Conservation (phyloP, 345 rosid genomes). For the Anastatica hierochuntica region DNA sequence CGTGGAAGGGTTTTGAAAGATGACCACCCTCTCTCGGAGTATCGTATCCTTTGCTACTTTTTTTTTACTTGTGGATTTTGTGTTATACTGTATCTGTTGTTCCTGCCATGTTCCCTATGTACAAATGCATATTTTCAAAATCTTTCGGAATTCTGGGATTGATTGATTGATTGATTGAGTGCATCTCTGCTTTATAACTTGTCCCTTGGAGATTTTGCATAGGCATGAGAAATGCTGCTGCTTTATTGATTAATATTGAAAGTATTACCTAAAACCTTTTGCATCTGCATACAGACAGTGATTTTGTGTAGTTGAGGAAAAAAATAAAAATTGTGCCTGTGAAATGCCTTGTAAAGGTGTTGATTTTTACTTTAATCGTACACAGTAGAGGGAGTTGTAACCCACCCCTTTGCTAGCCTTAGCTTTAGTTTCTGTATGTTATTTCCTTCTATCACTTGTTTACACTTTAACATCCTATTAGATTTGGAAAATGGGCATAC, state of each 20-base stretch:
- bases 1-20: slow-evolving; percentile 88
- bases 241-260: neutral
- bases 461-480: slow-evolving; percentile 40
- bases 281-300: neutral
- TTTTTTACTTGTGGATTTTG: neutral
- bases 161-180: neutral
- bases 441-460: neutral
- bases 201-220: neutral
- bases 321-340: neutral
- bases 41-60: slow-evolving; percentile 55
- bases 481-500: slow-evolving; percentile 95
- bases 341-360: neutral
- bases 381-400: neutral
- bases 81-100: too few relatives aligned
- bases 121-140: neutral
- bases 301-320: neutral
- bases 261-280: neutral
- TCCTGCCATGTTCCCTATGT: neutral
- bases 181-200: neutral
- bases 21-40: slow-evolving; percentile 78
- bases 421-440: neutral
- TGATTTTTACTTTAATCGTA: neutral
- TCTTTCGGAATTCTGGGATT: neutral
- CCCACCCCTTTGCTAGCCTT: too few relatives aligned
- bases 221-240: neutral